These are phyloP conservation scores for Globisporangium camurandrum DNA, from an alignment of 352 stramenopile species.

Conservation along the genomic window DNA sequence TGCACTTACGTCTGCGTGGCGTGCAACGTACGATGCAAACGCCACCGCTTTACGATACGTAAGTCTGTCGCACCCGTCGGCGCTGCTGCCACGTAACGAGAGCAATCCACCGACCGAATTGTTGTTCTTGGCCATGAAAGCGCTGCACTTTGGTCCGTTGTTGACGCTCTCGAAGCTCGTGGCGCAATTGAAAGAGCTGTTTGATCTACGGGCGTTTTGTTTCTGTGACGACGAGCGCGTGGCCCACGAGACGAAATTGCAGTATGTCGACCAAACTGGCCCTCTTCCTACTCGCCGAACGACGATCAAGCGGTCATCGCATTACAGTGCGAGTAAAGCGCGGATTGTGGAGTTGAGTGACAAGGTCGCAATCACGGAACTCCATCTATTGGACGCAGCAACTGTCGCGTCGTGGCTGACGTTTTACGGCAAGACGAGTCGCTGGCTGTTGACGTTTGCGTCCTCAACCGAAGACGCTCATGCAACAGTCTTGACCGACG, in stretches of 20 bases:
- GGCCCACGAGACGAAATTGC: slow-evolving; percentile 23
- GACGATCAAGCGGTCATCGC: slow-evolving; percentile 37
- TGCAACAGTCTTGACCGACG: slow-evolving; percentile 28
- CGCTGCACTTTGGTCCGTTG: slow-evolving; percentile 59
- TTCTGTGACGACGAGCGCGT: slow-evolving; percentile 47
- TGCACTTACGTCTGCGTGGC: slow-evolving; percentile 39
- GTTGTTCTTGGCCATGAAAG: slow-evolving; percentile 57
- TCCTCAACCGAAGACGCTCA: slow-evolving; percentile 39
- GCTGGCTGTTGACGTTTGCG: slow-evolving; percentile 41
- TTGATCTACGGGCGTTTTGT: slow-evolving; percentile 59
- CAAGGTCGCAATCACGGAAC: slow-evolving; percentile 39
- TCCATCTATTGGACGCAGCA: slow-evolving; percentile 43
- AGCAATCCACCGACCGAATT: slow-evolving; percentile 48
- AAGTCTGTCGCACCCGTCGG: slow-evolving; percentile 38
- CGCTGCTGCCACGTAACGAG: slow-evolving; percentile 44
- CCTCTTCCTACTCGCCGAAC: slow-evolving; percentile 5
- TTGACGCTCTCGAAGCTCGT: slow-evolving; percentile 45
- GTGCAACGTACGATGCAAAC: slow-evolving; percentile 19
- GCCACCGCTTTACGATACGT: slow-evolving; percentile 23
- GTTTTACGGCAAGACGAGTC: slow-evolving; percentile 46
- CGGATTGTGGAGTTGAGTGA: slow-evolving; percentile 40
- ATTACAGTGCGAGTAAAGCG: slow-evolving; percentile 53
- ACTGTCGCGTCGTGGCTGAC: slow-evolving; percentile 50
- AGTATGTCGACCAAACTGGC: slow-evolving; percentile 2
- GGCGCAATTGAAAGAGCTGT: slow-evolving; percentile 43